Conservation (phyloP, 2,329 filamentous ascomycete species). For the Plectosphaerella plurivora region DNA sequence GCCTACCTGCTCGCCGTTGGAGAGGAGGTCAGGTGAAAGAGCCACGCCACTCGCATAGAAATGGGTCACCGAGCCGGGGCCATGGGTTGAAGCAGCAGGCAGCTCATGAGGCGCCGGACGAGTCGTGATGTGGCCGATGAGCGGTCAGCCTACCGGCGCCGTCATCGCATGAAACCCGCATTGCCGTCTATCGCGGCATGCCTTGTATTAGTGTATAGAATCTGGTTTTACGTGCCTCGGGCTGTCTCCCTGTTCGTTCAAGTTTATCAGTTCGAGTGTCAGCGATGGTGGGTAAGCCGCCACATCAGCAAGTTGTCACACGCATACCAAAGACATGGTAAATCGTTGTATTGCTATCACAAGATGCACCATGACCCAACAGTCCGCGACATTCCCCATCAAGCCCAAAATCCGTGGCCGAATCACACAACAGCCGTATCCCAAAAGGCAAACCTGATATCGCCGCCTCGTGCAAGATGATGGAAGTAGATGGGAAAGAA, state of each 20-base stretch:
- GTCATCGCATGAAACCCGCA: slow-evolving; percentile 16
- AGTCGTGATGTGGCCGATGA: slow-evolving; percentile 2
- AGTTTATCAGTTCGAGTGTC: too few species aligned
- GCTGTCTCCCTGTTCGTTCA: too few species aligned
- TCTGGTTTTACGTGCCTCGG: background rate
- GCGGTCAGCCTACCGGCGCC: background rate
- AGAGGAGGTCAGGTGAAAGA: background rate
- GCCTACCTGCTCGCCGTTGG: background rate
- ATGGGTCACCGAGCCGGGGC: background rate
- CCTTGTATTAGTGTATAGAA: slow-evolving; percentile 34
- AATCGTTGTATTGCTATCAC: too few species aligned
- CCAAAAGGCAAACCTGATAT: background rate
- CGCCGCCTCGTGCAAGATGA: background rate
- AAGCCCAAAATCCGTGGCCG: too few species aligned
- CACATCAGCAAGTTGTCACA: too few species aligned
- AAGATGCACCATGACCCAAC: too few species aligned
- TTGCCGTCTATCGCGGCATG: slow-evolving; percentile 3
- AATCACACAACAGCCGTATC: too few species aligned
- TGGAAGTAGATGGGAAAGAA: background rate
- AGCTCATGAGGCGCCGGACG: background rate
- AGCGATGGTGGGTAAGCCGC: too few species aligned
- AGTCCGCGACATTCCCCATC: too few species aligned
- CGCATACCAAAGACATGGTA: too few species aligned
- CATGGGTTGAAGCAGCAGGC: slow-evolving; percentile 6
- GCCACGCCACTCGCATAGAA: slow-evolving; percentile 11